Percentiles rank a stretch among this genome's conserved stretches.
Evolutionary conservation across 768 basidiomycete genomes (phyloP).

Genomic region (Hirschioporus abietinus): DNA sequence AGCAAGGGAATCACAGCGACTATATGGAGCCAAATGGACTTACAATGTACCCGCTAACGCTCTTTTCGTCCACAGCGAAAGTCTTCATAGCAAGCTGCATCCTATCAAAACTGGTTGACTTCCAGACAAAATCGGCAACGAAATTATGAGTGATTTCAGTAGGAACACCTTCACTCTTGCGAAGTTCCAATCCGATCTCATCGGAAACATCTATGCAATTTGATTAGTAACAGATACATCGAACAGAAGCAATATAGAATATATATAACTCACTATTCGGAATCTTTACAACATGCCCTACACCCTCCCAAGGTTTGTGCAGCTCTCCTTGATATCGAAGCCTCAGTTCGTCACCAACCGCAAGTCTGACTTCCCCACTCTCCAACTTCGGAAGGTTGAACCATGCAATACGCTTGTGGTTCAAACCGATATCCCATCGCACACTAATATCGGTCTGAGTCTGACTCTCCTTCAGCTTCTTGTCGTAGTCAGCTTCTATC

Average conservation of each 20-base stretch:
- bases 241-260: not conserved
- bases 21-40: conserved; percentile 25
- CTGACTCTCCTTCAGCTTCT: conserved; percentile 95
- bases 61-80: conserved; percentile 98
- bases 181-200: conserved; percentile 91
- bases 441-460: conserved; percentile 96
- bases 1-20: conserved; percentile 8
- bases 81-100: conserved; percentile 99
- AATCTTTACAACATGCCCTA: conserved; percentile 98
- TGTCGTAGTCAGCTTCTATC: conserved; percentile 99
- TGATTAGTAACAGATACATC: conserved; percentile 11
- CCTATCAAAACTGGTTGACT: conserved; percentile 97
- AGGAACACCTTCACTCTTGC: conserved; percentile 88
- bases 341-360: conserved; percentile 93
- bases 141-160: conserved; percentile 93
- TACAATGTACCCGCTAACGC: conserved; percentile 97
- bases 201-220: conserved; percentile 83
- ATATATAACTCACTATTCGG: conserved; percentile 79
- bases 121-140: conserved; percentile 99
- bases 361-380: conserved; percentile 94
- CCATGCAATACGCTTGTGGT: conserved; percentile 99
- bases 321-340: conserved; percentile 84
- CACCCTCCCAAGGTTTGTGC: conserved; percentile 94
- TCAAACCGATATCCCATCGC: conserved; percentile 95
- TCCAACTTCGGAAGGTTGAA: conserved; percentile 95